Percentiles rank a stretch among this genome's conserved stretches.
phyloP scores from a whole-genome alignment of 352 stramenopile species.

The Globisporangium spinosum region DNA sequence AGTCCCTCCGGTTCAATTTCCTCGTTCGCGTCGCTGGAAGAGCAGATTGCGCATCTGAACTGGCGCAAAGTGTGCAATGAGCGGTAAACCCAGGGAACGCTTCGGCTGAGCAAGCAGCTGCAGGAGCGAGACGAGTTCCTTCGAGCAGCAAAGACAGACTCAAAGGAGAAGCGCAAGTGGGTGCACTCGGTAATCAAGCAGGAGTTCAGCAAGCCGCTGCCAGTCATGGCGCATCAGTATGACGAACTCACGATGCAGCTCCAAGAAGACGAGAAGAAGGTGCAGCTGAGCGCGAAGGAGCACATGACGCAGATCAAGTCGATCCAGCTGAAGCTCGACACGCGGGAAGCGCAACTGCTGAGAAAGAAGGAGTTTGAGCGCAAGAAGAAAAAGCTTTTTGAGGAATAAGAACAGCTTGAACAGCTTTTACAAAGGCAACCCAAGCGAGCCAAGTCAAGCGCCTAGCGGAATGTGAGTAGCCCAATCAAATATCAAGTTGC shows the following conservation, averaged over 20 bases:
- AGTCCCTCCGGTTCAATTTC: slow-evolving; percentile 10
- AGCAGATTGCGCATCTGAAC: slow-evolving; percentile 61
- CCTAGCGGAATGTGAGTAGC: slow-evolving; percentile 77
- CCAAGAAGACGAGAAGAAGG: slow-evolving; percentile 27
- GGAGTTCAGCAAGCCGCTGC: slow-evolving; percentile 53
- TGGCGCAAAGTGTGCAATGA: slow-evolving; percentile 76
- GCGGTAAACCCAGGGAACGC: slow-evolving; percentile 58
- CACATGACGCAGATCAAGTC: slow-evolving; percentile 48
- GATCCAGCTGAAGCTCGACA: slow-evolving; percentile 53
- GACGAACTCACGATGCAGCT: slow-evolving; percentile 18
- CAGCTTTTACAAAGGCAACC: background rate
- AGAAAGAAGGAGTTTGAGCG: slow-evolving; percentile 58
- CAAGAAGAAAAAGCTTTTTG: slow-evolving; percentile 62
- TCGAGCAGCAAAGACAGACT: slow-evolving; percentile 37
- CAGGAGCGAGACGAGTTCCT: slow-evolving; percentile 63
- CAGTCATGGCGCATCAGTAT: slow-evolving; percentile 40
- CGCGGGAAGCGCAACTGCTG: slow-evolving; percentile 32
- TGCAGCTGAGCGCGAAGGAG: slow-evolving; percentile 25
- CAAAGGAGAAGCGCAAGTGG: slow-evolving; percentile 37
- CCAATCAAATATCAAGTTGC: slow-evolving; percentile 92
- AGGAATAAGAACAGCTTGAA: slow-evolving; percentile 1
- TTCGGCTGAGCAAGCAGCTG: slow-evolving; percentile 55
- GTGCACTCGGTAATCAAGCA: slow-evolving; percentile 51
- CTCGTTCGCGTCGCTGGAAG: slow-evolving; percentile 57
- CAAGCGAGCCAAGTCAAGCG: background rate